Base-by-base conservation (phyloP, 768 basidiomycete genomes). In the Tephrocybe sp. region DNA sequence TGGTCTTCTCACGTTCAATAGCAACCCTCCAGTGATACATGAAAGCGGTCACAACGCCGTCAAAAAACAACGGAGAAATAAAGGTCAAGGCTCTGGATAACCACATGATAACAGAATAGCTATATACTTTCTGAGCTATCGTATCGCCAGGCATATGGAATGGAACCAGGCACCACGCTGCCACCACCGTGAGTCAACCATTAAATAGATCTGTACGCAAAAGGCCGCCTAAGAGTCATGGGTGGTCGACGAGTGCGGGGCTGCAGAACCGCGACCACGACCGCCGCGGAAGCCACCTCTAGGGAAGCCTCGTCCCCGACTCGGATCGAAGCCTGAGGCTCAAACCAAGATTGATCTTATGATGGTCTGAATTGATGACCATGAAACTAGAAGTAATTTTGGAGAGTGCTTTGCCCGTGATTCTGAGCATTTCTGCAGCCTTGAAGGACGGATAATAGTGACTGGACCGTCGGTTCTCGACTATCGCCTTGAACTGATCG, bases 351-450 rank as follows among this genome's bases (percentile, higher is more conserved):
- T 99, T 98, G 47, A 77, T 80, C 72, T 97, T 97, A 50, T 80
- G 75, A 8, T 78, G 78, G 59, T 91, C 91, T 0, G 78, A 71
- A 0, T 80, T 80, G 49, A 91, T 66, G 34, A 97, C 90, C 83
- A 97, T 85, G 62, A 97, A 84, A 62, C 90, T 95, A 10, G 95
- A 94, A 0, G 92, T 91, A 57, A 99, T 91, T 67, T 84, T 90
- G 10, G 94, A 87, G 12, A 99, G 67, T 1, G 90, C 90, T 25
- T 91, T 80, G 1, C 83, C 78, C 5, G 88, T 83, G 12, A 98
- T 76, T 8, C 79, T 79, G 39, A 94, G 70, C 66, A 82, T 77
- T 18, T 87, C 83, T 12, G 89, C 80, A 22, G 85, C 85, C 53
- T 77, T 82, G 69, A 86, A 93, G 0, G 94, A 87, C 0, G 91